Evolutionary conservation across 2,329 filamentous ascomycete genomes (phyloP), one percentile per base, ranked within the genome.

Genomic region (Metarhizium rileyi): DNA sequence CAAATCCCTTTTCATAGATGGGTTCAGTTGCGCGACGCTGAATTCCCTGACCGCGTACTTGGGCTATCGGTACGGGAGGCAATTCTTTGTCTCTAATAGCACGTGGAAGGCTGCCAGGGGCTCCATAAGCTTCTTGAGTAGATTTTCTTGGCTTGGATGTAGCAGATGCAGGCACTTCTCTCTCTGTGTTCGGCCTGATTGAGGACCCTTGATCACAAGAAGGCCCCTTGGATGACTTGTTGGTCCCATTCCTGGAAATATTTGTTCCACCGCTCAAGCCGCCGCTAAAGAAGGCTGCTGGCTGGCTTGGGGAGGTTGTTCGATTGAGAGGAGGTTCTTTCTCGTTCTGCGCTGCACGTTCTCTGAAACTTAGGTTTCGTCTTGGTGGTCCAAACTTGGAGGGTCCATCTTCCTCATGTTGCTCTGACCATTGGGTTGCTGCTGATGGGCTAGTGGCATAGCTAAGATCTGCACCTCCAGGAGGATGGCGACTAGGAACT

Each of bases 311-410:
- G 44, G 58, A 56, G n/a, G 23, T 38, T 6, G 54, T 48, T 16
- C 57, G 56, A 4, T 59, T 61, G 25, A 58, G 62, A 3, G 68
- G 63, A 9, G 68, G 54, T 16, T 64, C 62, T 38, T 69, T 56
- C 20, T 75, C 71, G 45, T 70, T 70, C 52, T 68, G 70, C 3
- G 67, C 70, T 6, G 78, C 71, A 47, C 77, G 73, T 54, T 83
- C 79, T n/a, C 78, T 76, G 62, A 80, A 79, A 62, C 79, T 83
- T 38, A 80, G 59, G 47, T 79, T 78, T 46, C 78, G 74, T 59
- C 76, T 73, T 3, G 76, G 74, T 16, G 72, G 57, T 14, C 63
- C 65, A 8, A 66, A 60, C 7, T 56, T 53, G 25, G 57, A 54
- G 23, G 61, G 57, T 14, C 48, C 42, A 27, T 44, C 47, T 20